Conservation (phyloP, 192 early-diverging fungal species). For the Helicostylum pulchrum region DNA sequence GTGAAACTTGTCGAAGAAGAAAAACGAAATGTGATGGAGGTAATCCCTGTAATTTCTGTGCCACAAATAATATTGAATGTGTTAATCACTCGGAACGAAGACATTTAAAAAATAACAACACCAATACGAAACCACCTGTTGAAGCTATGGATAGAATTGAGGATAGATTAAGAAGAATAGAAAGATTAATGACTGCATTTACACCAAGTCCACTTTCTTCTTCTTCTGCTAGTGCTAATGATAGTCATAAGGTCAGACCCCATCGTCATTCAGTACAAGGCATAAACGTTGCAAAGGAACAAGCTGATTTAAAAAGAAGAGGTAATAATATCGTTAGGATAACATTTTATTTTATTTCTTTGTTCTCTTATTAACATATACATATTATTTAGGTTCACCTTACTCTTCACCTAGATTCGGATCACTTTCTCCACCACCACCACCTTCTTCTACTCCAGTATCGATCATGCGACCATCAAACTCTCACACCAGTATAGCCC, state of each 20-base stretch:
- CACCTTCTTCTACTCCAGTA: constrained; percentile 12
- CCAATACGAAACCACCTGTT: constrained; percentile 3
- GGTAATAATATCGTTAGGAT: too few species aligned
- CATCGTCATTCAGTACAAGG: constrained; percentile 39
- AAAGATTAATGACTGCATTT: constrained; percentile 35
- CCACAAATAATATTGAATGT: constrained; percentile 28
- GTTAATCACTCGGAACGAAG: constrained; percentile 33
- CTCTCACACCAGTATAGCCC: constrained; percentile 22
- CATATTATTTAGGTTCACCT: background rate
- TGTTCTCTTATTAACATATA: background rate
- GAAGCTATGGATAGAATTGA: constrained; percentile 39
- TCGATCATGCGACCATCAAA: constrained; percentile 18
- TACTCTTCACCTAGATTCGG: constrained; percentile 12
- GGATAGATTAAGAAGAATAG: constrained; percentile 34
- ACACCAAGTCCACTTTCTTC: constrained; percentile 27
- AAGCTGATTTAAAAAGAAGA: constrained; percentile 23
- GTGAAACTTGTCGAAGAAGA: constrained; percentile 35
- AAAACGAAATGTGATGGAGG: constrained; percentile 39
- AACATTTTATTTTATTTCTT: too few species aligned
- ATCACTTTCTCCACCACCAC: constrained; percentile 16
- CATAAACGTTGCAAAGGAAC: constrained; percentile 34
- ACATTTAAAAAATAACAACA: background rate
- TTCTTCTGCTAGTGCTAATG: background rate
- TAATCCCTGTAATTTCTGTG: constrained; percentile 32
- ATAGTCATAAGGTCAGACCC: constrained; percentile 12